Percentiles rank a stretch among this genome's conserved stretches.
These are phyloP conservation scores for Hyphopichia buzzinii DNA, from an alignment of 1,139 yeast genomes.

Conservation along the genomic window DNA sequence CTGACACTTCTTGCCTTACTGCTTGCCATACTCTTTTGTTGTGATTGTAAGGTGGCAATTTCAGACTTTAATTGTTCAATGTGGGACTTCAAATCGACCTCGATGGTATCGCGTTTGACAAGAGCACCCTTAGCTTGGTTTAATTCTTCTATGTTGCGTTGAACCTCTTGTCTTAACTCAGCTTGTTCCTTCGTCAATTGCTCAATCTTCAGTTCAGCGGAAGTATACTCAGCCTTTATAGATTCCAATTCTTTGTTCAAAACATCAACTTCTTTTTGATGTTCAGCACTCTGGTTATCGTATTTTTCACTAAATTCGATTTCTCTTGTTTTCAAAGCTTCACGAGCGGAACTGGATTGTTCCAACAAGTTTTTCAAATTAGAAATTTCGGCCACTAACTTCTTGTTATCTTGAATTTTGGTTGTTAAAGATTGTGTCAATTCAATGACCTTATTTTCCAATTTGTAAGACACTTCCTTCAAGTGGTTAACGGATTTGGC, in stretches of 20 bases:
- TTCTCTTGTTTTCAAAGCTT: slow-evolving; percentile 54
- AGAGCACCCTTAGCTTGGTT: slow-evolving; percentile 61
- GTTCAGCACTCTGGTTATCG: slow-evolving; percentile 45
- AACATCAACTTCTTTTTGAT: slow-evolving; percentile 48
- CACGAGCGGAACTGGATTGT: slow-evolving; percentile 59
- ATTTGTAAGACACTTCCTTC: slow-evolving; percentile 86
- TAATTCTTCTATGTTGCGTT: slow-evolving; percentile 59
- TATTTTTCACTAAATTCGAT: slow-evolving; percentile 49
- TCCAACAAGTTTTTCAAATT: slow-evolving; percentile 52
- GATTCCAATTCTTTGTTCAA: slow-evolving; percentile 58
- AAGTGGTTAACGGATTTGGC: slow-evolving; percentile 89
- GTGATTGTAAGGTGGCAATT: slow-evolving; percentile 50
- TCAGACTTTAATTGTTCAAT: slow-evolving; percentile 70
- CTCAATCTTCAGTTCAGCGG: slow-evolving; percentile 62
- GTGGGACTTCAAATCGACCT: slow-evolving; percentile 65
- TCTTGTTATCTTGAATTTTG: slow-evolving; percentile 78
- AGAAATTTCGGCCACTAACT: slow-evolving; percentile 61
- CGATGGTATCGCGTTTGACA: slow-evolving; percentile 63
- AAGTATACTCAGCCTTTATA: slow-evolving; percentile 58
- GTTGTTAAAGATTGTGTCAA: slow-evolving; percentile 80
- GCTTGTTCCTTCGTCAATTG: slow-evolving; percentile 65
- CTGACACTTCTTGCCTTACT: slow-evolving; percentile 30
- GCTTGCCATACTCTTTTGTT: slow-evolving; percentile 22
- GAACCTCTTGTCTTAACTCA: slow-evolving; percentile 61
- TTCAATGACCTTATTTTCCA: slow-evolving; percentile 95